A percentile compares a stretch with the other conserved stretches of the same genome.
Conservation (phyloP, 306 rosid genomes). For the Luffa acutangula region DNA sequence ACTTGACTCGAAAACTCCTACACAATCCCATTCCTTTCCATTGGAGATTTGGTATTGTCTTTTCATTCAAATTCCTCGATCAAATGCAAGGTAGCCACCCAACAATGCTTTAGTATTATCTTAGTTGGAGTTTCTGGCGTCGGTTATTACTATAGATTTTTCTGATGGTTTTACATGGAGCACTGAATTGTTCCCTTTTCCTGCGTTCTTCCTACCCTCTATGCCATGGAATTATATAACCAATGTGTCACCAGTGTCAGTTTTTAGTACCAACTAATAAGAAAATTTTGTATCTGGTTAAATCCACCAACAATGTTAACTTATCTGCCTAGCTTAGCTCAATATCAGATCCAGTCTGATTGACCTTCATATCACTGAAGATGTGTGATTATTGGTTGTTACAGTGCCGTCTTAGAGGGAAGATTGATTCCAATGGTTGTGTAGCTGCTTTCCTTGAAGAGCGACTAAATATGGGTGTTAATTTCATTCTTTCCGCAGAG, state of each 20-base stretch:
- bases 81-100: neutral
- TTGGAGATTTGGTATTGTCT: neutral
- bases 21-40: neutral
- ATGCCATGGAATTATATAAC: neutral
- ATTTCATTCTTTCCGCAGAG: slow-evolving; percentile 67
- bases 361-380: neutral
- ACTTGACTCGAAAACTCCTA: neutral
- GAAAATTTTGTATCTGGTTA: neutral
- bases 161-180: neutral
- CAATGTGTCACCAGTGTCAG: neutral
- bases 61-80: neutral
- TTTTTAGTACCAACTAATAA: neutral
- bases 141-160: neutral
- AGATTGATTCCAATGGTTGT: slow-evolving; percentile 75
- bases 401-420: slow-evolving; percentile 86
- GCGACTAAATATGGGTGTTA: slow-evolving; percentile 66
- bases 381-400: slow-evolving; percentile 7
- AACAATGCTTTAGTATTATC: neutral
- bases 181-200: neutral
- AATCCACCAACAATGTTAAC: neutral
- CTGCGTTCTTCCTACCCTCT: neutral
- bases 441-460: slow-evolving; percentile 79
- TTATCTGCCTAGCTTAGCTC: neutral
- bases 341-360: neutral
- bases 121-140: neutral